Percentiles rank a stretch among this genome's conserved stretches.
These are phyloP conservation scores for Actinomucor elegans DNA, from an alignment of 371 early-diverging fungal genomes.

Conservation along the genomic window DNA sequence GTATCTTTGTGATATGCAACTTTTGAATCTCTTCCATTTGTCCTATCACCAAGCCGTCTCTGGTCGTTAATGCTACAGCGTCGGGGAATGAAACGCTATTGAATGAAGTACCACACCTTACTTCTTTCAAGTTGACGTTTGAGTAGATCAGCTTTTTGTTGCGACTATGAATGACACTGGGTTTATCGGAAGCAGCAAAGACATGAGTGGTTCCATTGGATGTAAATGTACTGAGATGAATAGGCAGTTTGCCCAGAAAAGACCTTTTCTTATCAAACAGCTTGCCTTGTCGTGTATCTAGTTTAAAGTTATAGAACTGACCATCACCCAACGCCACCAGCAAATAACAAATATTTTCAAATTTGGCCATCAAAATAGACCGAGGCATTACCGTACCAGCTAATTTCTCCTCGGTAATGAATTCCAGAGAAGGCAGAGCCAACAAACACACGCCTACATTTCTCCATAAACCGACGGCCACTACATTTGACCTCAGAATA, in stretches of 20 bases:
- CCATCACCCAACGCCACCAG: constrained; percentile 88
- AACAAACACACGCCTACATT: constrained; percentile 66
- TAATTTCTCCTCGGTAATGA: constrained; percentile 50
- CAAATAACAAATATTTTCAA: constrained; percentile 75
- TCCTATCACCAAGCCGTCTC: constrained; percentile 71
- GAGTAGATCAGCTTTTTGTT: constrained; percentile 81
- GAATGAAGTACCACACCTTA: constrained; percentile 71
- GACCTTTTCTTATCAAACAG: constrained; percentile 67
- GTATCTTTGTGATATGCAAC: constrained; percentile 80
- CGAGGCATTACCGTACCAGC: constrained; percentile 72
- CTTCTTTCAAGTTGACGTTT: constrained; percentile 81
- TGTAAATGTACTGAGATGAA: constrained; percentile 67
- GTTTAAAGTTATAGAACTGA: constrained; percentile 66
- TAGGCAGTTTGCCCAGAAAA: constrained; percentile 78
- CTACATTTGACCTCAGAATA: constrained; percentile 37
- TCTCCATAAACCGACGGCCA: constrained; percentile 81
- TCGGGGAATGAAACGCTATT: constrained; percentile 59
- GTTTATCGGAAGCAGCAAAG: constrained; percentile 87
- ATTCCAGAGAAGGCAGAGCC: constrained; percentile 56
- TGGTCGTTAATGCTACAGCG: constrained; percentile 71
- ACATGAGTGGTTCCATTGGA: constrained; percentile 65
- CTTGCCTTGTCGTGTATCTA: constrained; percentile 47
- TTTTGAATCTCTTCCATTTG: constrained; percentile 87
- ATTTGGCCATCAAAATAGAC: constrained; percentile 71
- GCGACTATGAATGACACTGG: constrained; percentile 79